Percentiles rank a stretch among this genome's conserved stretches.
phyloP scores from a whole-genome alignment of 2,329 filamentous ascomycete species.

The Cordyceps tenuipes region DNA sequence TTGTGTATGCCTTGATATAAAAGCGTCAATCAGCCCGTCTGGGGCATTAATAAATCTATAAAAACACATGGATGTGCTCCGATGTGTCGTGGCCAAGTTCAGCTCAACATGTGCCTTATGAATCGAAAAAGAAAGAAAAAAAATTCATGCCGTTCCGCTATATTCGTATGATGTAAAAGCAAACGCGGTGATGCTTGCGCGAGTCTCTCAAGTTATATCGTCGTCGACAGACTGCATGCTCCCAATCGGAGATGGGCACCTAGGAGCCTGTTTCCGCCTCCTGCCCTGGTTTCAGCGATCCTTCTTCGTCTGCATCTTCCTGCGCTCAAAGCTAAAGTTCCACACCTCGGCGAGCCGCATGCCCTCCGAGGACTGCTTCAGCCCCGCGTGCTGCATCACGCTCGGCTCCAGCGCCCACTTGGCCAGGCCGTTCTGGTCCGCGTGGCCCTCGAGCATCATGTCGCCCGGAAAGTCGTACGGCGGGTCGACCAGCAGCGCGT shows the following conservation, averaged over 20 bases:
- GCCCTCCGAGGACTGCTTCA: conserved; percentile 23
- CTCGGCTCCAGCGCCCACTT: conserved; percentile 31
- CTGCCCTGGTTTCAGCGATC: background rate
- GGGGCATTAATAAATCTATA: background rate
- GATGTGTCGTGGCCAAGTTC: background rate
- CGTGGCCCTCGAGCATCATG: conserved; percentile 28
- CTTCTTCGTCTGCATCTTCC: background rate
- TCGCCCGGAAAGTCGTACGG: conserved; percentile 28
- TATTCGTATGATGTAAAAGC: background rate
- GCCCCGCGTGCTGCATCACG: conserved; percentile 30
- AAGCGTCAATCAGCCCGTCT: background rate
- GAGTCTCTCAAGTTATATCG: background rate
- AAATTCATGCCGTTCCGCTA: background rate
- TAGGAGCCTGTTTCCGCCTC: background rate
- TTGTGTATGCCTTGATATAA: background rate
- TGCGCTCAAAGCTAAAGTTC: conserved; percentile 28
- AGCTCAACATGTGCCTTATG: background rate
- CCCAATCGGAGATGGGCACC: background rate
- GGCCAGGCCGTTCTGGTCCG: conserved; percentile 19
- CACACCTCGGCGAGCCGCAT: conserved; percentile 23
- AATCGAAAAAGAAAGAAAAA: background rate
- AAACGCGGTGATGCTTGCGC: background rate
- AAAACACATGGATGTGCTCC: background rate
- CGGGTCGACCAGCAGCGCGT: conserved; percentile 21
- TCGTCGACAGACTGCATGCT: background rate